Evolutionary conservation across 352 stramenopile species (phyloP).

Genomic region (Globisporangium nodosum): DNA sequence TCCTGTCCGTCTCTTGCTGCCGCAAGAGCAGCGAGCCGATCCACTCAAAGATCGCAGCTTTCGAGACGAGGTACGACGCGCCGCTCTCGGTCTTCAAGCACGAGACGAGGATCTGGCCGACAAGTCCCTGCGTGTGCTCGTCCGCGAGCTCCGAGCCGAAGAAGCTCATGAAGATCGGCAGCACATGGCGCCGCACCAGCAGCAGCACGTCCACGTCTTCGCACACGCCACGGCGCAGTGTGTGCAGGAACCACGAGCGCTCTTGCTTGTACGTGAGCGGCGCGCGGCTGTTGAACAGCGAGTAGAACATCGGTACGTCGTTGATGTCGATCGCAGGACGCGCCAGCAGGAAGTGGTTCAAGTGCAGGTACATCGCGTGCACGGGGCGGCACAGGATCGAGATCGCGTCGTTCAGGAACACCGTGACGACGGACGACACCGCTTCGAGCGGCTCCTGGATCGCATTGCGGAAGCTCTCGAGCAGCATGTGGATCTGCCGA

Average conservation of each 20-base stretch:
- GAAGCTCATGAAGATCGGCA: conserved; percentile 79
- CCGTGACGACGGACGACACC: conserved; percentile 71
- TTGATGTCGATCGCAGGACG: conserved; percentile 67
- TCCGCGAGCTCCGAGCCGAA: conserved; percentile 71
- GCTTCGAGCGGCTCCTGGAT: conserved; percentile 39
- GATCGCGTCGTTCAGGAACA: conserved; percentile 80
- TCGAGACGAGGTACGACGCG: conserved; percentile 51
- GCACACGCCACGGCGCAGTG: conserved; percentile 59
- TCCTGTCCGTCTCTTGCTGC: conserved; percentile 5
- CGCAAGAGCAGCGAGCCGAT: conserved; percentile 31
- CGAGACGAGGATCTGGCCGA: conserved; percentile 51
- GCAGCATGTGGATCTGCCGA: conserved; percentile 71
- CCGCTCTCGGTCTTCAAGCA: conserved; percentile 45
- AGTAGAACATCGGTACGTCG: conserved; percentile 88
- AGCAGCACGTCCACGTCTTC: conserved; percentile 61
- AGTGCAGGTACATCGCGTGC: conserved; percentile 67
- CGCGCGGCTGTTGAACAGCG: conserved; percentile 77
- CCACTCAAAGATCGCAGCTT: conserved; percentile 64
- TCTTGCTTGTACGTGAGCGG: conserved; percentile 74
- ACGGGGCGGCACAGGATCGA: conserved; percentile 58
- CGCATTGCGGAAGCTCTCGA: conserved; percentile 73
- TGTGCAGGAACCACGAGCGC: conserved; percentile 79
- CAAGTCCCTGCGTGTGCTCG: conserved; percentile 67
- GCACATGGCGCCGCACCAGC: conserved; percentile 71
- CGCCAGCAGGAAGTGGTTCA: conserved; percentile 85